Evolutionary conservation across 176 grass and related monocot species (phyloP).

Genomic region (Tuctoria greenei): DNA sequence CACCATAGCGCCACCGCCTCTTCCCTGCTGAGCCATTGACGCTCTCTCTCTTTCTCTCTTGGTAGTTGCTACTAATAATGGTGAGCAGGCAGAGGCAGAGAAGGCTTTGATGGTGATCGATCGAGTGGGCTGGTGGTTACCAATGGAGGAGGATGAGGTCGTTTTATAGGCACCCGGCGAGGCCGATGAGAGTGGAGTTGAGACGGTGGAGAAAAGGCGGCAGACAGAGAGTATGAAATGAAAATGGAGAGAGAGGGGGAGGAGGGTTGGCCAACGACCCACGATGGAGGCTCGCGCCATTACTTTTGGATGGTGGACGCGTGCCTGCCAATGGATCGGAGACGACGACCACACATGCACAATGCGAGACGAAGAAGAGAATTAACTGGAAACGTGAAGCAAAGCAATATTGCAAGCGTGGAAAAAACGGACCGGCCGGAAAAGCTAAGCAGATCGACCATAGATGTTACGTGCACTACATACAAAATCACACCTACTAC

Average conservation of each 20-base stretch:
- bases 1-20: slow-evolving; percentile 32
- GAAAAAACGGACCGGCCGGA: not conserved
- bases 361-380: not conserved
- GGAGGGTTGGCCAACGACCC: slow-evolving; percentile 45
- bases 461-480: slow-evolving; percentile 7
- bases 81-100: not conserved
- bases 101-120: not conserved
- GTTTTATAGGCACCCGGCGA: not conserved
- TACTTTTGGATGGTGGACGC: slow-evolving; percentile 6
- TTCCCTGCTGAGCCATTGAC: slow-evolving; percentile 41
- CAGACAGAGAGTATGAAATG: not conserved
- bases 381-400: not conserved
- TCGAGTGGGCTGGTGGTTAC: not conserved
- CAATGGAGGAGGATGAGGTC: not conserved
- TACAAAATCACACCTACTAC: not conserved
- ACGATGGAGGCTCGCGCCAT: slow-evolving; percentile 47
- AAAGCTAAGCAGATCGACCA: not conserved
- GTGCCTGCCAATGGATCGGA: not conserved
- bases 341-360: not conserved
- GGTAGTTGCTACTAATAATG: too few relatives aligned
- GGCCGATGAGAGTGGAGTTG: slow-evolving; percentile 17
- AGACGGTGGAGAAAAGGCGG: slow-evolving; percentile 33
- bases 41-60: not conserved
- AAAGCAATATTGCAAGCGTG: not conserved
- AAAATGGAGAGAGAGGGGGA: not conserved